Percentiles rank a stretch among this genome's conserved stretches.
Evolutionary conservation across 2,329 filamentous ascomycete genomes (phyloP).

Genomic region (Zelopaecilomyces penicillatus): DNA sequence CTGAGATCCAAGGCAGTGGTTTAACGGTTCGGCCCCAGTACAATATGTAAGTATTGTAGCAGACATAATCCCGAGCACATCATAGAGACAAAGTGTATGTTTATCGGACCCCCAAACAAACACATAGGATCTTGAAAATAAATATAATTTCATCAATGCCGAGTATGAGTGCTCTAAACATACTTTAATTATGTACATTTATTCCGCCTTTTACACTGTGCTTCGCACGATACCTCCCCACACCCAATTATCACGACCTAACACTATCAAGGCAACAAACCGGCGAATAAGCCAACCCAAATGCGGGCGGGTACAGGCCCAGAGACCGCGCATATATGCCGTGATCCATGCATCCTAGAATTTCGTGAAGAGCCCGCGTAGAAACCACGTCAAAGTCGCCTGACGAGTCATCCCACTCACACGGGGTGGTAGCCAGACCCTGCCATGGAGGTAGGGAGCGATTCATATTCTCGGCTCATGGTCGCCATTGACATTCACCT

Average conservation of each 20-base stretch:
- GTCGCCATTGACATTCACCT: background rate
- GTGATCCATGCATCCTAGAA: background rate
- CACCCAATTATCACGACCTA: background rate
- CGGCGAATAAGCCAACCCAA: background rate
- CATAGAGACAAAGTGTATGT: too few relatives aligned
- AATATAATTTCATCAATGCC: too few relatives aligned
- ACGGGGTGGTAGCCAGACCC: background rate
- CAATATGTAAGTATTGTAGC: too few relatives aligned
- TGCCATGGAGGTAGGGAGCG: background rate
- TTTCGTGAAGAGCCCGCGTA: background rate
- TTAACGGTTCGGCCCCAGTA: too few relatives aligned
- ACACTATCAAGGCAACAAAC: background rate
- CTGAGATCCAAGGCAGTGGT: too few relatives aligned
- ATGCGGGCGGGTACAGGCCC: background rate
- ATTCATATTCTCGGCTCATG: too few relatives aligned
- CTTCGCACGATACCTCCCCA: background rate
- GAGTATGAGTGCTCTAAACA: too few relatives aligned
- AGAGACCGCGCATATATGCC: background rate
- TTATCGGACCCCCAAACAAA: too few relatives aligned
- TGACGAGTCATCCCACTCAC: background rate
- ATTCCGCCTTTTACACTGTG: too few relatives aligned
- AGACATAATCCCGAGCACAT: too few relatives aligned
- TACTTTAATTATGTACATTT: too few relatives aligned
- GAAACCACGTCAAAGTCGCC: background rate
- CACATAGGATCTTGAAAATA: too few relatives aligned